phyloP scores from a whole-genome alignment of 2,329 filamentous ascomycete species.

The Colletotrichum sp. region DNA sequence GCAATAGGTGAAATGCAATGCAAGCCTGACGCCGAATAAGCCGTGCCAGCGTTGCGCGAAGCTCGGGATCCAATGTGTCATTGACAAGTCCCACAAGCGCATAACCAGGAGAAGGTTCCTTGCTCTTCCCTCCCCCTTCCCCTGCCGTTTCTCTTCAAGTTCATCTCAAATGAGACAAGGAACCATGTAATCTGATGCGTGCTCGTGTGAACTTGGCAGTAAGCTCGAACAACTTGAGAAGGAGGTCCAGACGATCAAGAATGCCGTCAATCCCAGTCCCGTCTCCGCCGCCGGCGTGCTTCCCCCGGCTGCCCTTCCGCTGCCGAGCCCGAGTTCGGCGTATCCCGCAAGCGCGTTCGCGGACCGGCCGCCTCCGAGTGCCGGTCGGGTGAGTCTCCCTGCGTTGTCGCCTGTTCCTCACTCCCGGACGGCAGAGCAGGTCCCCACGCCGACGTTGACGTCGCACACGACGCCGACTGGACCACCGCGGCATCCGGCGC shows the following conservation, averaged over 20 bases:
- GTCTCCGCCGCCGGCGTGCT: background rate
- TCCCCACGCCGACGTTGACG: conserved; percentile 30
- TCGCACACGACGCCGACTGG: conserved; percentile 33
- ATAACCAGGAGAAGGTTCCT: conserved; percentile 48
- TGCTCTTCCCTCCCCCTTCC: background rate
- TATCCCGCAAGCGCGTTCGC: conserved; percentile 26
- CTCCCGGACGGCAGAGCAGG: conserved; percentile 9
- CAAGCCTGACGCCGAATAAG: conserved; percentile 41
- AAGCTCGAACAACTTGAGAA: conserved; percentile 51
- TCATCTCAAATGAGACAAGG: background rate
- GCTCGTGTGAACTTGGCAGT: conserved; percentile 32
- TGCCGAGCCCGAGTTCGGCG: conserved; percentile 32
- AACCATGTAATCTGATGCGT: background rate
- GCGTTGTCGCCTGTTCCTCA: conserved; percentile 13
- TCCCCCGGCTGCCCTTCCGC: conserved; percentile 19
- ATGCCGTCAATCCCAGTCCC: conserved; percentile 39
- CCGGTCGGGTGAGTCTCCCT: conserved; percentile 11
- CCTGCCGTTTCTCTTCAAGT: background rate
- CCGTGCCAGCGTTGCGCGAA: conserved; percentile 52
- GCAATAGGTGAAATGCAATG: conserved; percentile 49
- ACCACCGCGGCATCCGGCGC: conserved; percentile 29
- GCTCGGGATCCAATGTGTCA: conserved; percentile 46
- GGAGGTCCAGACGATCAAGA: conserved; percentile 23
- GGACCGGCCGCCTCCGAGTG: conserved; percentile 17
- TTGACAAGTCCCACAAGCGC: conserved; percentile 53